Base-by-base conservation (phyloP, 495 filamentous ascomycete genomes). In the Evansstolkia leycettana region DNA sequence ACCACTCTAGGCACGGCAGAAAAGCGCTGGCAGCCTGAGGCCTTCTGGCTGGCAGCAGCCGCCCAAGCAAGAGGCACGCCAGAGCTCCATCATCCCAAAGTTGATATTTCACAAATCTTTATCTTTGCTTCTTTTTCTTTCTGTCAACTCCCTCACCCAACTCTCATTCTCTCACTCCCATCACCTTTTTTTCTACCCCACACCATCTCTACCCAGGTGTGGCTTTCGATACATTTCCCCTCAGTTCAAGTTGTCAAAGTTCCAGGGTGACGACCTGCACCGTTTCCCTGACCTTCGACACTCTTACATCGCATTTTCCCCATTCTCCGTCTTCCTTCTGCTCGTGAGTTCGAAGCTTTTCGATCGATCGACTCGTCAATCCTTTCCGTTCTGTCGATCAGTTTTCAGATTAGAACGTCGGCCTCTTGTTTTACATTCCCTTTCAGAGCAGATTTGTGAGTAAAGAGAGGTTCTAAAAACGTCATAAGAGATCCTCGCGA, bases 191-290 rank as follows among this genome's bases (percentile, higher is more conserved):
- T 33, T 35, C 33, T 40, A 37, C 29, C 41, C 29, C 18, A 38
- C 37, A 36, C 39, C 46, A 24, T 36, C 40, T 39, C 34, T 38
- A 36, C 44, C 34, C 2, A 19, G 17, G 10, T 10, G 30, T 16
- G 30, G 30, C 17, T 33, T 12, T 20, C n/a, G 20, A 23, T n/a
- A 23, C 17, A 12, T 24, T 18, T 18, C 24, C 17, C 13, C 8
- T 7, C 32, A 12, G 23, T n/a, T 7, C 5, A 12, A 24, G 16
- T 24, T 39, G 32, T 55, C 50, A 48, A 40, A 36, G 34, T 40
- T 48, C 42, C 46, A 45, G 50, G 52, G 52, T 37, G 29, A 54
- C 62, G 64, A 62, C 65, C 65, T 70, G 65, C 65, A 70, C 65
- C 60, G 56, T 58, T 63, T 49, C 51, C 57, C 58, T 54, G 51